Conservation (phyloP, 1,284 basidiomycete species). For the Cutaneotrichosporon cyanovorans region DNA sequence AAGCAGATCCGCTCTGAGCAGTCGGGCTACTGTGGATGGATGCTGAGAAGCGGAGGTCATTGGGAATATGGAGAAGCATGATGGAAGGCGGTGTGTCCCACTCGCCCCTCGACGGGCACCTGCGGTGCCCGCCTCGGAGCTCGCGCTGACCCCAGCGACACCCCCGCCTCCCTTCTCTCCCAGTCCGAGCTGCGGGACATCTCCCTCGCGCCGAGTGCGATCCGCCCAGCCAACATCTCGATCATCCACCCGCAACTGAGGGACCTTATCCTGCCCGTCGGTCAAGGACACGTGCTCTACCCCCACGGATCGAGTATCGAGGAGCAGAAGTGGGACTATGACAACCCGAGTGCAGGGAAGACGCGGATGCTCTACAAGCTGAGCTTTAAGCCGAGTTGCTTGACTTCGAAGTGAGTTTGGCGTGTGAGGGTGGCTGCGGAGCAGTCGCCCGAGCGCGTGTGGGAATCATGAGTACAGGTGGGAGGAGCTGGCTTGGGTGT, state of each 20-base stretch:
- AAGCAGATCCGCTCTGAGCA: no score
- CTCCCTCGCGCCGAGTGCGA: constrained; percentile 22
- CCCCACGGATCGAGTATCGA: constrained; percentile 30
- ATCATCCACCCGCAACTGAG: constrained; percentile 45
- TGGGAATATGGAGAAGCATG: no score
- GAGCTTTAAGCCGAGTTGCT: constrained; percentile 37
- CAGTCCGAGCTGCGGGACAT: constrained; percentile 38
- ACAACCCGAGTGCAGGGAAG: neutral
- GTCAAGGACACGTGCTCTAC: constrained; percentile 31
- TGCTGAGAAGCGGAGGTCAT: no score
- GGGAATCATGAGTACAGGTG: no score
- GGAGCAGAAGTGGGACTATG: constrained; percentile 25
- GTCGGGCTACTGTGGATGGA: no score
- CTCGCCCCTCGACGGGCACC: no score
- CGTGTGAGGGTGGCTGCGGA: neutral
- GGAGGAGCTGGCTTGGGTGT: no score
- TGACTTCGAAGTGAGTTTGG: constrained; percentile 41
- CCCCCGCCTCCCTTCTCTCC: neutral
- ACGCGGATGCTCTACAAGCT: constrained; percentile 25
- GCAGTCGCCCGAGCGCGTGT: no score
- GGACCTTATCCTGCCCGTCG: constrained; percentile 39
- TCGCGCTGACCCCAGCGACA: neutral
- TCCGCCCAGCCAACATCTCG: constrained; percentile 33
- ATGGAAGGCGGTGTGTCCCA: no score
- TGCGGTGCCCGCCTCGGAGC: neutral